These are phyloP conservation scores for Colletotrichum euphorbiae DNA, from an alignment of 2,329 filamentous ascomycete species.

Conservation along the genomic window DNA sequence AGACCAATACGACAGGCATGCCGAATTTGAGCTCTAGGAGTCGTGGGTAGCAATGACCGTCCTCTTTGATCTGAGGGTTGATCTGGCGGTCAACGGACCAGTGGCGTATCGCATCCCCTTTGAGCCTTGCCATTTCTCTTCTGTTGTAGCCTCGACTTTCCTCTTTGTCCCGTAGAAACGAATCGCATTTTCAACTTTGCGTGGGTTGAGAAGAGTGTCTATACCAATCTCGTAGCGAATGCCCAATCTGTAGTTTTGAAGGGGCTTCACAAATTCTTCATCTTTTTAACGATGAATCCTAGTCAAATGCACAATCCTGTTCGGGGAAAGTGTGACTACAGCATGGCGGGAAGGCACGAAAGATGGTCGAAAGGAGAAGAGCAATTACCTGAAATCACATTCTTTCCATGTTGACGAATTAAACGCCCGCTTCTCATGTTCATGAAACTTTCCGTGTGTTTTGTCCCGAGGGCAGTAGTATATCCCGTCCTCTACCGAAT, in stretches of 20 bases:
- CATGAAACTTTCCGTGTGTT: slow-evolving; percentile 37
- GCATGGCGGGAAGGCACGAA: too few relatives aligned
- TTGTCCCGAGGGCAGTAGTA: neutral
- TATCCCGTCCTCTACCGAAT: neutral
- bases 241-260: slow-evolving; percentile 66
- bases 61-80: neutral
- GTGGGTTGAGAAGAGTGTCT: slow-evolving; percentile 57
- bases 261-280: slow-evolving; percentile 62
- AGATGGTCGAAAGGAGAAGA: neutral
- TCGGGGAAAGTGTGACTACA: neutral
- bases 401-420: slow-evolving; percentile 64
- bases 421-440: slow-evolving; percentile 72
- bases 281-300: slow-evolving; percentile 70
- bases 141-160: neutral
- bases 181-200: slow-evolving; percentile 47
- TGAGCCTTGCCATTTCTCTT: neutral
- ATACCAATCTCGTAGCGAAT: slow-evolving; percentile 51
- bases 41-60: neutral
- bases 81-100: neutral
- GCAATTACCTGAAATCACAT: slow-evolving; percentile 57
- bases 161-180: neutral
- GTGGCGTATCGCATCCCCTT: too few relatives aligned
- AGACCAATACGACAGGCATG: slow-evolving; percentile 21
- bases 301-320: slow-evolving; percentile 60
- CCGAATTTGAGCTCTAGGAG: neutral